phyloP scores from a whole-genome alignment of 148 eudicot genomes.

The Dianthus caryophyllus region DNA sequence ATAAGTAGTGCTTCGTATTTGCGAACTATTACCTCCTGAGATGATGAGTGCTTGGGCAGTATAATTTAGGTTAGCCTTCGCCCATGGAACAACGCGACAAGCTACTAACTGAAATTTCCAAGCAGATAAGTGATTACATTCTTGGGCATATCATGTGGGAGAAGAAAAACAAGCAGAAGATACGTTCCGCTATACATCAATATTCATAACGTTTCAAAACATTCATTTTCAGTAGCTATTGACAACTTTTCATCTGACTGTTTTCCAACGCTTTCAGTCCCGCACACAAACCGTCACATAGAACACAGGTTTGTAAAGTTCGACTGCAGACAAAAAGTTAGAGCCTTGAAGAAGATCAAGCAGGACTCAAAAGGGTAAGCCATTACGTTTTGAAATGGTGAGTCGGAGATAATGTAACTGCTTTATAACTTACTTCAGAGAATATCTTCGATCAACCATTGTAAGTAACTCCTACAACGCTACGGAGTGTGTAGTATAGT shows the following conservation, averaged over 20 bases:
- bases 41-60: slow-evolving; percentile 91
- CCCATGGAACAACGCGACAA: slow-evolving; percentile 76
- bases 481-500: too few species aligned
- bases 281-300: not conserved
- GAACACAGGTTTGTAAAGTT: not conserved
- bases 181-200: not conserved
- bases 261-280: not conserved
- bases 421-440: too few species aligned
- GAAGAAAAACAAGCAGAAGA: not conserved
- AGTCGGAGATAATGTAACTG: not conserved
- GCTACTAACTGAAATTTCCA: slow-evolving; percentile 46
- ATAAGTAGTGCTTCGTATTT: not conserved
- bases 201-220: not conserved
- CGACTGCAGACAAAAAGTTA: not conserved
- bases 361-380: not conserved
- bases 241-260: not conserved
- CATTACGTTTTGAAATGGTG: not conserved
- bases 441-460: not conserved
- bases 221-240: slow-evolving; percentile 1
- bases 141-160: not conserved
- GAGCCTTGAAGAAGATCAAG: not conserved
- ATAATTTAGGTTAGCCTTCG: slow-evolving; percentile 82
- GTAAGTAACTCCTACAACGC: not conserved
- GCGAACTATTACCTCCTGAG: slow-evolving; percentile 55
- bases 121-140: not conserved